These are phyloP conservation scores for Rutstroemia sp. DNA, from an alignment of 2,329 filamentous ascomycete genomes.

Conservation along the genomic window DNA sequence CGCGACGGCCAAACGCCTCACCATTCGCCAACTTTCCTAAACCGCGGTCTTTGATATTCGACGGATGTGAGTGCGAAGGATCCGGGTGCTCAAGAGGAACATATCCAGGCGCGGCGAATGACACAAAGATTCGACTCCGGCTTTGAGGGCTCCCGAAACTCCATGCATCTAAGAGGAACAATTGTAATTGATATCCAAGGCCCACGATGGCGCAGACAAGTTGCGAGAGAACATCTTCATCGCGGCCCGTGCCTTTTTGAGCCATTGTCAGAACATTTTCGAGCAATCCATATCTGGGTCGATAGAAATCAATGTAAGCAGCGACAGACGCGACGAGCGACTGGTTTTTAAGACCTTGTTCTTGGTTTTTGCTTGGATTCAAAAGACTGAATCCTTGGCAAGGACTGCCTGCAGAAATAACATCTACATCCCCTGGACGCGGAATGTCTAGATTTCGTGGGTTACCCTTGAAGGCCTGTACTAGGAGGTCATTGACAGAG, in stretches of 20 bases:
- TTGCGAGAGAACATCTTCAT: constrained; percentile 64
- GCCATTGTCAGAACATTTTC: constrained; percentile 70
- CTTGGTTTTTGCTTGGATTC: constrained; percentile 50
- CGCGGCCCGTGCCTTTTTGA: constrained; percentile 34
- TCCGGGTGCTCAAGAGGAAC: constrained; percentile 47
- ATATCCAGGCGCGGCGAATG: constrained; percentile 61
- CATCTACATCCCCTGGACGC: constrained; percentile 54
- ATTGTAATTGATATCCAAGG: constrained; percentile 67
- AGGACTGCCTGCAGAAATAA: constrained; percentile 67
- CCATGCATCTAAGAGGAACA: constrained; percentile 63
- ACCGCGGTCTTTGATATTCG: constrained; percentile 25
- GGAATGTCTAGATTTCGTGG: constrained; percentile 41
- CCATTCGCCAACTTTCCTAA: constrained; percentile 56
- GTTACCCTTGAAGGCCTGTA: constrained; percentile 44
- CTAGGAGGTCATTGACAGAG: constrained; percentile 64
- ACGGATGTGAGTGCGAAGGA: constrained; percentile 56
- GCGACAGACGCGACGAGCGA: constrained; percentile 73
- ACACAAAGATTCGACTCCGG: constrained; percentile 62
- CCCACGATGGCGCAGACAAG: constrained; percentile 66
- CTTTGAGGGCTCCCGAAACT: constrained; percentile 58
- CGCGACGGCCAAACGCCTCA: constrained; percentile 48
- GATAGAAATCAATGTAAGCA: constrained; percentile 66
- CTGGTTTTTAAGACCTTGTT: constrained; percentile 57
- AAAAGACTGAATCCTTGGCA: constrained; percentile 68
- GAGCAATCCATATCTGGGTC: constrained; percentile 65